Conservation (phyloP, 768 basidiomycete genomes). For the Agrocybe pediades region DNA sequence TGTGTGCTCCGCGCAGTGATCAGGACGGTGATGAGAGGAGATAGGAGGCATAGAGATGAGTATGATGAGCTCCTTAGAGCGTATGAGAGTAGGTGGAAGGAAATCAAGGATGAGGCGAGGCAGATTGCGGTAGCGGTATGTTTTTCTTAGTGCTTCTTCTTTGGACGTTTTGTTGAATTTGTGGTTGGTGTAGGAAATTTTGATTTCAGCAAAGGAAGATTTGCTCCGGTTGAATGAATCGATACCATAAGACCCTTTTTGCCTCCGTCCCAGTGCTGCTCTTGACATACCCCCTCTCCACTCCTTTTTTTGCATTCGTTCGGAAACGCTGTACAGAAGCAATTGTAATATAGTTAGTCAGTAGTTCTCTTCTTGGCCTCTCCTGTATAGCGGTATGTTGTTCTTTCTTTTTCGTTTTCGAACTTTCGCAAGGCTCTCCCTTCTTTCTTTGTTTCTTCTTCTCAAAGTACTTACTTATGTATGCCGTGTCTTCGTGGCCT, state of each 20-base stretch:
- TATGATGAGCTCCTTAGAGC: slow-evolving; percentile 56
- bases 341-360: no score
- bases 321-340: no score
- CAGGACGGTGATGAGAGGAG: slow-evolving; percentile 49
- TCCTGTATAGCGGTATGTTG: neutral
- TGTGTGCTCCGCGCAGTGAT: slow-evolving; percentile 61
- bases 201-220: slow-evolving; percentile 56
- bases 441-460: neutral
- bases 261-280: neutral
- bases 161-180: neutral
- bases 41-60: slow-evolving; percentile 47
- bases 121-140: slow-evolving; percentile 62
- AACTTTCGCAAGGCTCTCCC: neutral
- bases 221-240: slow-evolving; percentile 43
- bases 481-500: no score
- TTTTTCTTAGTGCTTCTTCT: slow-evolving; percentile 4
- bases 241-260: slow-evolving; percentile 7
- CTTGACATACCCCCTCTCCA: neutral
- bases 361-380: neutral
- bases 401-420: neutral
- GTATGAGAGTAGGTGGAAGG: slow-evolving; percentile 71
- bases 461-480: neutral
- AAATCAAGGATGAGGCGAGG: slow-evolving; percentile 67
- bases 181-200: slow-evolving; percentile 40
- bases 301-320: no score